A percentile compares a stretch with the other conserved stretches of the same genome.
phyloP scores from a whole-genome alignment of 371 early-diverging fungal species.

The Circinella umbellata region DNA sequence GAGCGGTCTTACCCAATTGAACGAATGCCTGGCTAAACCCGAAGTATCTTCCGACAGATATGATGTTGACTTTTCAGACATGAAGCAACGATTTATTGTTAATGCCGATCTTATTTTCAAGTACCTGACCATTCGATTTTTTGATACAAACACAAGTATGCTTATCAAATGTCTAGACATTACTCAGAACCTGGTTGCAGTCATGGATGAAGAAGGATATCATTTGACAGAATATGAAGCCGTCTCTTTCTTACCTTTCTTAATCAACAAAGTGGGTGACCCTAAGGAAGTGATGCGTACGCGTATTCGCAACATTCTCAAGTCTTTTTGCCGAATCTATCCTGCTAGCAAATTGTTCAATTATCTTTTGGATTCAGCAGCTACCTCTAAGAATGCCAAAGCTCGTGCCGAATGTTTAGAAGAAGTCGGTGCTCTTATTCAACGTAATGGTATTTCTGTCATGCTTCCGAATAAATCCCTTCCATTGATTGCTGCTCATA shows the following conservation, averaged over 20 bases:
- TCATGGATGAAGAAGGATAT: constrained; percentile 67
- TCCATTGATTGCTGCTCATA: constrained; percentile 74
- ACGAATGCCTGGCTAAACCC: constrained; percentile 64
- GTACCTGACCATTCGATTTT: constrained; percentile 84
- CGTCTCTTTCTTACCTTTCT: constrained; percentile 73
- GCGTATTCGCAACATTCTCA: constrained; percentile 70
- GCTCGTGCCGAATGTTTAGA: constrained; percentile 85
- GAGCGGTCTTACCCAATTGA: constrained; percentile 66
- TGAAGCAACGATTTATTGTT: constrained; percentile 60
- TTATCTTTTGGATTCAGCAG: constrained; percentile 68
- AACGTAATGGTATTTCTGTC: constrained; percentile 76
- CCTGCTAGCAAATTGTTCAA: constrained; percentile 81
- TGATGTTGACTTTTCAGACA: constrained; percentile 54
- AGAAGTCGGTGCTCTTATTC: constrained; percentile 74
- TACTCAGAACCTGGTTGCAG: constrained; percentile 67
- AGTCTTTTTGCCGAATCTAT: constrained; percentile 69
- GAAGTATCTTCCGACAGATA: constrained; percentile 45
- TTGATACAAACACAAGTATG: constrained; percentile 88
- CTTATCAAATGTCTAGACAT: constrained; percentile 81
- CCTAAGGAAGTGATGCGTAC: constrained; percentile 80
- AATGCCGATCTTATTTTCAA: constrained; percentile 82
- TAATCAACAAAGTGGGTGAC: constrained; percentile 82
- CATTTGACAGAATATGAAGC: constrained; percentile 83
- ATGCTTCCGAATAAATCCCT: constrained; percentile 70
- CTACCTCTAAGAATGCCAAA: constrained; percentile 82